Percentiles rank a stretch among this genome's conserved stretches.
These are phyloP conservation scores for Angomonas deanei DNA, from an alignment of 208 protist genomes.

Conservation along the genomic window DNA sequence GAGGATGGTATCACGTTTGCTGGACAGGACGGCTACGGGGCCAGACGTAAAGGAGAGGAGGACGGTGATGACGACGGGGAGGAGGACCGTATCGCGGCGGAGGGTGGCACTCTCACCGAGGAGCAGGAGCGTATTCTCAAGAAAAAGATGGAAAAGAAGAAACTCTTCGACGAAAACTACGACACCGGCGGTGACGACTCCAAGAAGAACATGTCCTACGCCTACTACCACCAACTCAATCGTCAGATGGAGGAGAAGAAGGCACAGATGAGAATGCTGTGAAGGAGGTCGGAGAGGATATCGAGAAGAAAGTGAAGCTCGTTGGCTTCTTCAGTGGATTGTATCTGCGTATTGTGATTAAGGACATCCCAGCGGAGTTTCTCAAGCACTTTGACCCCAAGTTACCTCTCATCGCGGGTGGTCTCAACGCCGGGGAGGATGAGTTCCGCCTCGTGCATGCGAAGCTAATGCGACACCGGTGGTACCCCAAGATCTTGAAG, in stretches of 20 bases:
- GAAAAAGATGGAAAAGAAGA: slow-evolving; percentile 91
- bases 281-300: slow-evolving; percentile 74
- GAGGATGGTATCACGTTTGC: slow-evolving; percentile 4
- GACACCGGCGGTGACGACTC: slow-evolving; percentile 40
- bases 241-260: slow-evolving; percentile 83
- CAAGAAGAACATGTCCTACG: slow-evolving; percentile 78
- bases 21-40: background rate
- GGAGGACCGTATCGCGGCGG: slow-evolving; percentile 26
- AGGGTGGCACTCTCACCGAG: slow-evolving; percentile 46
- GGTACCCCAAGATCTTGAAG: slow-evolving; percentile 98
- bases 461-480: slow-evolving; percentile 98
- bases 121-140: slow-evolving; percentile 76
- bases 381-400: slow-evolving; percentile 85
- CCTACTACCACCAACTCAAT: slow-evolving; percentile 72
- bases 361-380: slow-evolving; percentile 95
- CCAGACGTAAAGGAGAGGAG: slow-evolving; percentile 8
- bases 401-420: slow-evolving; percentile 92
- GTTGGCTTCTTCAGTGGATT: slow-evolving; percentile 92
- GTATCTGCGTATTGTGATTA: slow-evolving; percentile 96
- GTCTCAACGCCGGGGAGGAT: slow-evolving; percentile 94
- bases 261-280: slow-evolving; percentile 72
- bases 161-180: slow-evolving; percentile 81
- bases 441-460: slow-evolving; percentile 92
- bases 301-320: slow-evolving; percentile 80
- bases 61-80: slow-evolving; percentile 29